Evolutionary conservation across 805 yeast genomes (phyloP), one percentile per base, ranked within the genome.

Genomic region (Ogataea glucozyma): DNA sequence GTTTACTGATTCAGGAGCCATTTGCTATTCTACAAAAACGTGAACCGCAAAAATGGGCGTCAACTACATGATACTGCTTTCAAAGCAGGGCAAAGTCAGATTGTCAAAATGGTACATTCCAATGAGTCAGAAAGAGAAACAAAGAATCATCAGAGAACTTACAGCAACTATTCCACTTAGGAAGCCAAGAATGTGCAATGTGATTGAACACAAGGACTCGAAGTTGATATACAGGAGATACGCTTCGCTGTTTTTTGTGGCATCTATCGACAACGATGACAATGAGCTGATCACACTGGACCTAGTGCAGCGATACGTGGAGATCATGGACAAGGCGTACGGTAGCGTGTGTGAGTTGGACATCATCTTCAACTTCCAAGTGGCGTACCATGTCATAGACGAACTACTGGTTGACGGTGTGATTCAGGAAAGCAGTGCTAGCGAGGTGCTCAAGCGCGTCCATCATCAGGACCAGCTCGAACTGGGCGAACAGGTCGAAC

Each of bases 321-420:
- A 93, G 64, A 89, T 88, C 51, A 88, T 93, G 97, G 99, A 93
- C 70, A 84, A 85, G 54, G 81, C 89, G 46, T 93, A 88, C 61
- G 97, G 97, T 10, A 91, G 88, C 58, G 99, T 93, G 13, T 89
- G 97, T 66, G 99, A 93, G 63, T 72, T 93, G 56, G 99, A 93
- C 67, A 93, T 93, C 49, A 93, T 93, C 38, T 93, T 93, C 76
- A 93, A 95, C 58, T 93, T 93, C 67, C 87, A 86, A 54, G 85
- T 87, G 60, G 97, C 98, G 0, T 93, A 93, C 63, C 86, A 88
- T 65, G 84, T 93, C 10, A 70, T 93, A 50, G 96, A 93, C 63
- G 99, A 93, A 62, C 71, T 93, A 53, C 65, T 93, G 38, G 75
- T 91, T 38, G 97, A 90, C 53, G 99, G 99, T 0, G 82, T 84